Evolutionary conservation across 805 yeast species (phyloP).

Genomic region (Ogataea paradorogensis): DNA sequence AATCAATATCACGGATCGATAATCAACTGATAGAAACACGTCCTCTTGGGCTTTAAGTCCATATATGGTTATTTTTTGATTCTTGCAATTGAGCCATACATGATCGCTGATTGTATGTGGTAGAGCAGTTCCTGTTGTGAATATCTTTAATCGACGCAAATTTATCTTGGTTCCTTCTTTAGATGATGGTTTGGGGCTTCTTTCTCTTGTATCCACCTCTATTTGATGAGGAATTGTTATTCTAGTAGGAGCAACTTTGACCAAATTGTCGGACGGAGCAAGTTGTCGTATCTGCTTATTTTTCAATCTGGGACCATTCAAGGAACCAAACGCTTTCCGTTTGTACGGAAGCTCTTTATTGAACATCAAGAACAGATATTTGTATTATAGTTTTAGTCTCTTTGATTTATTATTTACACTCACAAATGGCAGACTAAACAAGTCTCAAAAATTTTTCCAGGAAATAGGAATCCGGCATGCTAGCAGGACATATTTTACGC

Average conservation of each 20-base stretch:
- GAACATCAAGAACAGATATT: conserved; percentile 7
- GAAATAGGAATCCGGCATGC: conserved; percentile 1
- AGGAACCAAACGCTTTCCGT: conserved; percentile 15
- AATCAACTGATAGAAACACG: conserved; percentile 9
- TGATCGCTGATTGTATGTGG: conserved; percentile 11
- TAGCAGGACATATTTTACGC: conserved; percentile 6
- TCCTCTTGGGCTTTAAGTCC: conserved; percentile 4
- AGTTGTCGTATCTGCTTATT: conserved; percentile 14
- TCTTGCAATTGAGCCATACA: conserved; percentile 5
- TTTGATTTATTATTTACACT: conserved; percentile 5
- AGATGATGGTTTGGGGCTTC: not conserved
- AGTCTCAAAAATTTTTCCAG: conserved; percentile 7
- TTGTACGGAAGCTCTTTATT: conserved; percentile 16
- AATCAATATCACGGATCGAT: conserved; percentile 5
- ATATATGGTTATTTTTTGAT: conserved; percentile 5
- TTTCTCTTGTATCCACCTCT: conserved; percentile 12
- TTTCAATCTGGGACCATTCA: conserved; percentile 15
- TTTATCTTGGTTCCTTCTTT: not conserved
- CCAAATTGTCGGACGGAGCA: conserved; percentile 16
- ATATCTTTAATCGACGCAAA: conserved; percentile 8
- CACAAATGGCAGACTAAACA: conserved; percentile 5
- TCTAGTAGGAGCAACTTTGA: conserved; percentile 5
- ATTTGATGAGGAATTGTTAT: conserved; percentile 11
- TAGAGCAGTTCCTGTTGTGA: not conserved
- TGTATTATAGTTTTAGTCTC: not conserved